phyloP scores from a whole-genome alignment of 1,139 yeast genomes.

The Protomyces pachydermus region DNA sequence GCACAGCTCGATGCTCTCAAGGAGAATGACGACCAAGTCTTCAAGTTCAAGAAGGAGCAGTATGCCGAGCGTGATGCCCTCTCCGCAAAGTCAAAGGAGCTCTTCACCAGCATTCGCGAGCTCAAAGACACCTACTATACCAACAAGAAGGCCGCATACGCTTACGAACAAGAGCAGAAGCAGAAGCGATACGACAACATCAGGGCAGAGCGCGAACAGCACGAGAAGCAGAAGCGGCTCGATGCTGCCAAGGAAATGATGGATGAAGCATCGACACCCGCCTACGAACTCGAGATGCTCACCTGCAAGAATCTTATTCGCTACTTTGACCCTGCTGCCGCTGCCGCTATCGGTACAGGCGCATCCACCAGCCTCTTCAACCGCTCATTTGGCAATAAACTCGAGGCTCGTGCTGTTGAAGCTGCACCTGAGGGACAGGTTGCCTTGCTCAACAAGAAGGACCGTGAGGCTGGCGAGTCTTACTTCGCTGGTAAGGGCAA shows the following conservation, averaged over 20 bases:
- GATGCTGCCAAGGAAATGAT: slow-evolving; percentile 50
- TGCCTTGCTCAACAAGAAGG: slow-evolving; percentile 44
- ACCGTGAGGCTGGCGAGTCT: slow-evolving; percentile 55
- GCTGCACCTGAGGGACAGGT: slow-evolving; percentile 39
- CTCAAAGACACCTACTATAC: slow-evolving; percentile 64
- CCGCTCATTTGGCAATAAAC: slow-evolving; percentile 28
- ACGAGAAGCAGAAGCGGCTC: slow-evolving; percentile 44
- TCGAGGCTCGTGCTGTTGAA: slow-evolving; percentile 38
- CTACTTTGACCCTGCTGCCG: slow-evolving; percentile 74
- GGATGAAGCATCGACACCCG: slow-evolving; percentile 74
- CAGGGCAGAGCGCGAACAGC: slow-evolving; percentile 49
- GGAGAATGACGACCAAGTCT: slow-evolving; percentile 57
- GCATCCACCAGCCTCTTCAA: slow-evolving; percentile 28
- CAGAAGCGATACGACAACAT: slow-evolving; percentile 52
- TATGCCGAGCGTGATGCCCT: slow-evolving; percentile 64
- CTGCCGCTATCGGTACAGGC: slow-evolving; percentile 42
- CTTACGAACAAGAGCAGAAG: slow-evolving; percentile 57
- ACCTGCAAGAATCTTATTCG: slow-evolving; percentile 66
- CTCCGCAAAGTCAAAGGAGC: slow-evolving; percentile 64
- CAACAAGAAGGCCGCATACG: slow-evolving; percentile 60
- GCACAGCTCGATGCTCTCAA: slow-evolving; percentile 58
- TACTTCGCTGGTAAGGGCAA: slow-evolving; percentile 54
- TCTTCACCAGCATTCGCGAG: slow-evolving; percentile 58
- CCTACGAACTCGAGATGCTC: slow-evolving; percentile 69
- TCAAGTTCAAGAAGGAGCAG: slow-evolving; percentile 61